Conservation (phyloP, 768 basidiomycete species). For the Termitomyces sp. region DNA sequence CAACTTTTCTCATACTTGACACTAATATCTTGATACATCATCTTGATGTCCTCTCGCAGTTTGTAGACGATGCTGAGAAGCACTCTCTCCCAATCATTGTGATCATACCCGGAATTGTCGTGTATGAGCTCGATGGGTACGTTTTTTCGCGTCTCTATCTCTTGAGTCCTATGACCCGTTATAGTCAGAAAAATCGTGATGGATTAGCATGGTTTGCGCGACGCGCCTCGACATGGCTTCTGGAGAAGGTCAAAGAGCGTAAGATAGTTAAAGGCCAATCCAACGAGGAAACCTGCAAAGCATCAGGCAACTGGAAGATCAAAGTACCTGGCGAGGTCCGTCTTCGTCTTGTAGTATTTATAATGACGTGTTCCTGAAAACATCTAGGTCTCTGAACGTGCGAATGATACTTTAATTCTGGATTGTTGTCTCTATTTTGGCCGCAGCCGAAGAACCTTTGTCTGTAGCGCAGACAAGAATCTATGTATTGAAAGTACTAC, state of each 20-base stretch:
- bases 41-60: conserved; percentile 57
- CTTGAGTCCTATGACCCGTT: not conserved
- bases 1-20: conserved; percentile 59
- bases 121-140: conserved; percentile 75
- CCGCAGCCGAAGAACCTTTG: conserved; percentile 42
- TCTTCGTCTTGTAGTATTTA: conserved; percentile 13
- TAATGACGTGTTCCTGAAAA: not conserved
- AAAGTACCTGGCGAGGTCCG: conserved; percentile 41
- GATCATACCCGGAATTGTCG: conserved; percentile 69
- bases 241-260: conserved; percentile 54
- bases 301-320: conserved; percentile 57
- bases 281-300: conserved; percentile 56
- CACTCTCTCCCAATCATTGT: conserved; percentile 47
- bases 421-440: conserved; percentile 71
- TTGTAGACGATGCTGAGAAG: conserved; percentile 57
- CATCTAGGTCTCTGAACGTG: conserved; percentile 19
- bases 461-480: conserved; percentile 70
- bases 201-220: conserved; percentile 60
- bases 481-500: conserved; percentile 42
- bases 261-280: conserved; percentile 57
- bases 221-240: conserved; percentile 64
- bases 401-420: conserved; percentile 67
- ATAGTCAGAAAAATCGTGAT: conserved; percentile 44
- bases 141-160: conserved; percentile 2
- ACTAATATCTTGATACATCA: conserved; percentile 75